phyloP scores from a whole-genome alignment of 2,329 filamentous ascomycete genomes.

The Exserohilum rostratum region DNA sequence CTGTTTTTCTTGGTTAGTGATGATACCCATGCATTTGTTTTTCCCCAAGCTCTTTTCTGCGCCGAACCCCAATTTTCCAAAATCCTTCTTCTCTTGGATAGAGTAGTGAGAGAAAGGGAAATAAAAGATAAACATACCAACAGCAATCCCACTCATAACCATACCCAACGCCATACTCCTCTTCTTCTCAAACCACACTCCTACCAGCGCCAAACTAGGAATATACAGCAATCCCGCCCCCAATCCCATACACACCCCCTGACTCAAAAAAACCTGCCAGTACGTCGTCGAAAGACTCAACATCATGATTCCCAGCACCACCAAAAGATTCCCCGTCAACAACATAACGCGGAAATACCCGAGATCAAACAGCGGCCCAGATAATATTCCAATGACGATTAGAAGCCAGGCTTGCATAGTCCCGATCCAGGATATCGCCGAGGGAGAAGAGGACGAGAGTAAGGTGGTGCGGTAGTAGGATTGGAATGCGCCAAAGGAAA shows the following conservation, averaged over 20 bases:
- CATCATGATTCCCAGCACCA: conserved; percentile 69
- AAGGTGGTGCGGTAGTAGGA: conserved; percentile 53
- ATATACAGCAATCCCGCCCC: conserved; percentile 47
- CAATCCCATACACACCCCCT: conserved; percentile 58
- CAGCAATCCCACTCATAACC: conserved; percentile 48
- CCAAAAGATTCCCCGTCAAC: conserved; percentile 55
- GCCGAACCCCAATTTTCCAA: too few species aligned
- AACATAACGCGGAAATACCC: conserved; percentile 55
- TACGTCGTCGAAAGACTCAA: conserved; percentile 61
- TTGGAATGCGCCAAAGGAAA: conserved; percentile 53
- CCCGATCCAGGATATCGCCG: conserved; percentile 55
- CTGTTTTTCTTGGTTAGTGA: neutral
- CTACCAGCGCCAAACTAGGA: conserved; percentile 45
- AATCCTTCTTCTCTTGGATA: too few species aligned
- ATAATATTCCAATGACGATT: conserved; percentile 59
- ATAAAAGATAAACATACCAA: conserved; percentile 21
- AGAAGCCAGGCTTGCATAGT: conserved; percentile 55
- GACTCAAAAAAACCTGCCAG: conserved; percentile 61
- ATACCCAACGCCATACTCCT: conserved; percentile 44
- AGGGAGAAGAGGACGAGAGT: conserved; percentile 43
- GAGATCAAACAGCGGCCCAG: conserved; percentile 56
- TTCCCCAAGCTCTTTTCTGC: too few species aligned
- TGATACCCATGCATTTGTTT: too few species aligned
- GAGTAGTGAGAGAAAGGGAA: too few species aligned
- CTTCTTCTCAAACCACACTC: conserved; percentile 45